Conservation (phyloP, 768 basidiomycete species). For the Leccinellum albellum region DNA sequence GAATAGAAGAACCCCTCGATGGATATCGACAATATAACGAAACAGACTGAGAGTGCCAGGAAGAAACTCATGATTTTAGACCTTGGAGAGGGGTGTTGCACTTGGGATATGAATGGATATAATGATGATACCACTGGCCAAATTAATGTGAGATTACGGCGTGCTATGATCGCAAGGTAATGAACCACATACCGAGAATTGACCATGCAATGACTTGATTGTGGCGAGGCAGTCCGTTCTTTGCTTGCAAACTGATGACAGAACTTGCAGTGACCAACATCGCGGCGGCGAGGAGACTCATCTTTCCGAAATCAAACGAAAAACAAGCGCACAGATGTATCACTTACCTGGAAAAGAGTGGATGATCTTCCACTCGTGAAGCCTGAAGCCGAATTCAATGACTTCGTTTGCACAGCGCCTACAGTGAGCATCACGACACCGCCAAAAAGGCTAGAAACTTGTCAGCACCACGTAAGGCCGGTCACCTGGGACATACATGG, state of each 20-base stretch:
- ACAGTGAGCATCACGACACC: conserved; percentile 42
- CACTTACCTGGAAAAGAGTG: conserved; percentile 24
- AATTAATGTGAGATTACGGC: background rate
- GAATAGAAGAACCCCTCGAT: conserved; percentile 78
- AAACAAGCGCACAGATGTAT: background rate
- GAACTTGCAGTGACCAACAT: conserved; percentile 59
- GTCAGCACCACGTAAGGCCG: conserved; percentile 5
- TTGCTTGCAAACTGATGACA: conserved; percentile 57
- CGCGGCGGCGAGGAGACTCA: conserved; percentile 39
- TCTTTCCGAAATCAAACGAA: conserved; percentile 29
- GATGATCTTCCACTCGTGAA: conserved; percentile 3
- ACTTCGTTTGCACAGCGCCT: conserved; percentile 24
- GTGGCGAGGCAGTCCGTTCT: conserved; percentile 55
- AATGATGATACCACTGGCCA: conserved; percentile 51
- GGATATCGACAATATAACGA: conserved; percentile 77
- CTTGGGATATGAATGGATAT: conserved; percentile 45
- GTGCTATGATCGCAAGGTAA: background rate
- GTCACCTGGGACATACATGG: conserved; percentile 51
- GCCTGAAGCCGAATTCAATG: background rate
- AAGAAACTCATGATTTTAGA: conserved; percentile 61
- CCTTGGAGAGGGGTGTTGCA: conserved; percentile 35
- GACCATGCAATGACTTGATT: conserved; percentile 67
- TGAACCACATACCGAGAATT: conserved; percentile 48
- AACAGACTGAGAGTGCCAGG: conserved; percentile 70
- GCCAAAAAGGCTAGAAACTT: conserved; percentile 40